Percentiles rank a stretch among this genome's conserved stretches.
phyloP scores from a whole-genome alignment of 208 protist species.

The Blechomonas ayalai region DNA sequence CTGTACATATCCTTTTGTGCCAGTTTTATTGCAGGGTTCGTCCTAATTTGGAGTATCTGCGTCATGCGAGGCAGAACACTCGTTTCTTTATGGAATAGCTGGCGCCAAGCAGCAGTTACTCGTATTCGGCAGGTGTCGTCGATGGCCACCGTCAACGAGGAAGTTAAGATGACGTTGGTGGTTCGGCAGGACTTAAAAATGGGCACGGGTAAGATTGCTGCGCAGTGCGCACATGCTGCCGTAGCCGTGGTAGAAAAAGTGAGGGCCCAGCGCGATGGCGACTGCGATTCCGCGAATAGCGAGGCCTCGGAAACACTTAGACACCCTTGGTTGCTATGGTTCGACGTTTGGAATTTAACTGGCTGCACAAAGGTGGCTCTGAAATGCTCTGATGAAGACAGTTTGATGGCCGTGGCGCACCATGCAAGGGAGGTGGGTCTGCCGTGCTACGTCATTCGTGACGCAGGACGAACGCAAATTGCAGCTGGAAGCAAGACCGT shows the following conservation, averaged over 20 bases:
- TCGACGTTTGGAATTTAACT: slow-evolving; percentile 48
- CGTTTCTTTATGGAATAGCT: slow-evolving; percentile 14
- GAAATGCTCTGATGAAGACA: slow-evolving; percentile 62
- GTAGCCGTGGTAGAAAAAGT: slow-evolving; percentile 80
- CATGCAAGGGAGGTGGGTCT: slow-evolving; percentile 40
- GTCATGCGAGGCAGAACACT: no score
- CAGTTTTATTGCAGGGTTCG: no score
- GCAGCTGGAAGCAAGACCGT: slow-evolving; percentile 87
- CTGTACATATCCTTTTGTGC: no score
- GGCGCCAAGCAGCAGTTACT: slow-evolving; percentile 5
- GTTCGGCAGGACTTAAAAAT: slow-evolving; percentile 94
- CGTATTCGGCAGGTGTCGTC: no score
- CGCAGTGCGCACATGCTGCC: slow-evolving; percentile 94
- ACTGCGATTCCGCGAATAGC: slow-evolving; percentile 13
- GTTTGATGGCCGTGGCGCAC: slow-evolving; percentile 38
- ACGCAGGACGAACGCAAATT: slow-evolving; percentile 93
- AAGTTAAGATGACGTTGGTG: slow-evolving; percentile 90
- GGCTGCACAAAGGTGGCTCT: slow-evolving; percentile 81
- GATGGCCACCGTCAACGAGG: slow-evolving; percentile 33
- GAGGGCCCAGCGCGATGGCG: slow-evolving; percentile 9
- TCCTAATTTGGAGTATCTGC: no score
- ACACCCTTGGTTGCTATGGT: slow-evolving; percentile 65
- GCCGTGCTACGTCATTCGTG: slow-evolving; percentile 70
- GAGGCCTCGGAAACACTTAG: slow-evolving; percentile 9
- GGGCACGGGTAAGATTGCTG: slow-evolving; percentile 93